A percentile compares a stretch with the other conserved stretches of the same genome.
Evolutionary conservation across 768 basidiomycete genomes (phyloP).

Genomic region (Mycena floridula): DNA sequence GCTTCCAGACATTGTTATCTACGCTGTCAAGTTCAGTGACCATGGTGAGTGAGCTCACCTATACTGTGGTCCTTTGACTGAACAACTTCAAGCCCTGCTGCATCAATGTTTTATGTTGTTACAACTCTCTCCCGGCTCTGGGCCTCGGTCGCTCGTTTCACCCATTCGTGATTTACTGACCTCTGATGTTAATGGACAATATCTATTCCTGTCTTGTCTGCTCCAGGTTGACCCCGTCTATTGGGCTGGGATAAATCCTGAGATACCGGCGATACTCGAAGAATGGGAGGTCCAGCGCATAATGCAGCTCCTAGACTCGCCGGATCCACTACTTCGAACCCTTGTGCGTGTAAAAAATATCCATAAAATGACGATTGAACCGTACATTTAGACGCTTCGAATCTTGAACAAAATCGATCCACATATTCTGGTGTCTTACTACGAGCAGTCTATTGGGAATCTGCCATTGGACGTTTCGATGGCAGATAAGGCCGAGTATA

Average conservation of each 20-base stretch:
- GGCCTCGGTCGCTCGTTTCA: conserved; percentile 29
- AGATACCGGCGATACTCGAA: conserved; percentile 51
- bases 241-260: conserved; percentile 63
- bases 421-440: conserved; percentile 51
- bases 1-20: too few species aligned
- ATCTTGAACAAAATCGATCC: conserved; percentile 55
- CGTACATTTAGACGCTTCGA: conserved; percentile 47
- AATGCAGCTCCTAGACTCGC: conserved; percentile 60
- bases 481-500: conserved; percentile 34
- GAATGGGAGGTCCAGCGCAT: conserved; percentile 68
- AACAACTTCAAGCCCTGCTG: neutral
- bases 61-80: neutral
- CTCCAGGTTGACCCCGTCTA: conserved; percentile 46
- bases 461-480: conserved; percentile 26
- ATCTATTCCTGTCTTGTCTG: conserved; percentile 63
- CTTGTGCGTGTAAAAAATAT: conserved; percentile 32
- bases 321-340: conserved; percentile 50
- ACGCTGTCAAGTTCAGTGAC: too few species aligned
- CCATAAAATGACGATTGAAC: conserved; percentile 6
- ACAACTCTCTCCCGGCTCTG: neutral
- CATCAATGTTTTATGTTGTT: neutral
- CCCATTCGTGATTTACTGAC: conserved; percentile 52
- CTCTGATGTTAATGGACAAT: conserved; percentile 57
- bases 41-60: too few species aligned
- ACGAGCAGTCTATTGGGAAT: conserved; percentile 34